A percentile compares a stretch with the other conserved stretches of the same genome.
phyloP scores from a whole-genome alignment of 108 stramenopile genomes.

The Nitzschia sp. region DNA sequence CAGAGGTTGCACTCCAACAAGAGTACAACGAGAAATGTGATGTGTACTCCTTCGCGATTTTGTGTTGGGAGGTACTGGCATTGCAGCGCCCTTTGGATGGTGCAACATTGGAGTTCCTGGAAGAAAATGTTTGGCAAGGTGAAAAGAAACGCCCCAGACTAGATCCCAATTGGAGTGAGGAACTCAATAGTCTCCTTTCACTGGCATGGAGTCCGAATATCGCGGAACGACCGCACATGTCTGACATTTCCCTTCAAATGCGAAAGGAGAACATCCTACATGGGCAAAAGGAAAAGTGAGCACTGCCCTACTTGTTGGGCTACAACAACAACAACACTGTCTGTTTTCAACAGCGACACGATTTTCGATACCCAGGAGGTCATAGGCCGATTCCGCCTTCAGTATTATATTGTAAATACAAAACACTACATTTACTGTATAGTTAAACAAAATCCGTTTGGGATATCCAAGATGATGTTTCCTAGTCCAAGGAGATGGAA shows the following conservation, averaged over 20 bases:
- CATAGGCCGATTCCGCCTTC: too few species aligned
- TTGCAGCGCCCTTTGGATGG: slow-evolving; percentile 41
- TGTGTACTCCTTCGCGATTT: slow-evolving; percentile 72
- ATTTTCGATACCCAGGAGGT: too few species aligned
- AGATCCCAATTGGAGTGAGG: slow-evolving; percentile 12
- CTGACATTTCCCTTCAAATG: not conserved
- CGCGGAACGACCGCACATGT: slow-evolving; percentile 12
- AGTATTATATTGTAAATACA: too few species aligned
- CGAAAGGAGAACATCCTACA: not conserved
- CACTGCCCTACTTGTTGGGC: too few species aligned
- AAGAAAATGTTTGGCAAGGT: slow-evolving; percentile 20
- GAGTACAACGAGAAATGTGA: slow-evolving; percentile 74
- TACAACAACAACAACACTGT: too few species aligned
- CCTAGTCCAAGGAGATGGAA: too few species aligned
- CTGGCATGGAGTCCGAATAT: slow-evolving; percentile 25
- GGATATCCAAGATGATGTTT: too few species aligned
- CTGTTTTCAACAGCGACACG: too few species aligned
- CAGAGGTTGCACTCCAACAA: slow-evolving; percentile 54
- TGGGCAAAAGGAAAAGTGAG: too few species aligned
- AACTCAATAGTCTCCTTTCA: slow-evolving; percentile 17
- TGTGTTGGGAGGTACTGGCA: slow-evolving; percentile 68
- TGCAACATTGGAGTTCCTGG: not conserved
- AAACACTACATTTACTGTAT: too few species aligned
- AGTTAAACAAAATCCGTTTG: too few species aligned
- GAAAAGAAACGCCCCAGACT: slow-evolving; percentile 36